These are phyloP conservation scores for Stephania yunnanensis DNA, from an alignment of 164 flowering plant genomes.

Conservation along the genomic window DNA sequence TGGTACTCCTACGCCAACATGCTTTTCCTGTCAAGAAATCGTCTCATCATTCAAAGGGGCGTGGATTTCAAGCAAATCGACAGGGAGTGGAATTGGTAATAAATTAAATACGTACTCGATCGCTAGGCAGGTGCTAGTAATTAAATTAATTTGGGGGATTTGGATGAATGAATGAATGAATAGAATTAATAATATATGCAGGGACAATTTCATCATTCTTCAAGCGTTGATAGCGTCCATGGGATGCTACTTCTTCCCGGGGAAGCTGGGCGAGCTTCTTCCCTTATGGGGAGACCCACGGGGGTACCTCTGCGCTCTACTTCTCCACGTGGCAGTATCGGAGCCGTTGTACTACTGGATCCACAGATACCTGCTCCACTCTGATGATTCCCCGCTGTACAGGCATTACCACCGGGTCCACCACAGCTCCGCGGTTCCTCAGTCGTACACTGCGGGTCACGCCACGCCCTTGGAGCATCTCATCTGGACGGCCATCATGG, in stretches of 20 bases:
- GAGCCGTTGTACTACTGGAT: slow-evolving; percentile 73
- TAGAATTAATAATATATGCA: slow-evolving; percentile 26
- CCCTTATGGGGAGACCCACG: slow-evolving; percentile 52
- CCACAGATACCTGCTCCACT: slow-evolving; percentile 47
- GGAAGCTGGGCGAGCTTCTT: slow-evolving; percentile 18
- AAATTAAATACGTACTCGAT: no score
- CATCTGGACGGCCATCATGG: slow-evolving; percentile 15
- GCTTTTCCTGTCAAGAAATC: slow-evolving; percentile 51
- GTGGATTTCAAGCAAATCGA: slow-evolving; percentile 73
- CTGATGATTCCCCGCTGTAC: slow-evolving; percentile 28
- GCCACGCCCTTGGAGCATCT: no score
- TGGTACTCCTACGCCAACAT: slow-evolving; percentile 47
- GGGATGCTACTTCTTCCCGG: slow-evolving; percentile 39
- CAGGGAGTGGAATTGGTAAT: slow-evolving; percentile 79
- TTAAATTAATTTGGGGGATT: no score
- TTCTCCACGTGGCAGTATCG: slow-evolving; percentile 54
- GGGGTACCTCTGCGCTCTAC: slow-evolving; percentile 36
- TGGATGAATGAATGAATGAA: no score
- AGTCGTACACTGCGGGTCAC: slow-evolving; percentile 32
- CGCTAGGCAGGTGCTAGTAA: no score
- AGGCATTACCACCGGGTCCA: slow-evolving; percentile 65
- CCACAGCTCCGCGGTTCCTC: slow-evolving; percentile 60
- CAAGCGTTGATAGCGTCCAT: slow-evolving; percentile 51
- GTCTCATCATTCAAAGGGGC: slow-evolving; percentile 43
- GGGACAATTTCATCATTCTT: slow-evolving; percentile 83